Evolutionary conservation across 352 stramenopile genomes (phyloP).

Genomic region (Blastocystis sp.): DNA sequence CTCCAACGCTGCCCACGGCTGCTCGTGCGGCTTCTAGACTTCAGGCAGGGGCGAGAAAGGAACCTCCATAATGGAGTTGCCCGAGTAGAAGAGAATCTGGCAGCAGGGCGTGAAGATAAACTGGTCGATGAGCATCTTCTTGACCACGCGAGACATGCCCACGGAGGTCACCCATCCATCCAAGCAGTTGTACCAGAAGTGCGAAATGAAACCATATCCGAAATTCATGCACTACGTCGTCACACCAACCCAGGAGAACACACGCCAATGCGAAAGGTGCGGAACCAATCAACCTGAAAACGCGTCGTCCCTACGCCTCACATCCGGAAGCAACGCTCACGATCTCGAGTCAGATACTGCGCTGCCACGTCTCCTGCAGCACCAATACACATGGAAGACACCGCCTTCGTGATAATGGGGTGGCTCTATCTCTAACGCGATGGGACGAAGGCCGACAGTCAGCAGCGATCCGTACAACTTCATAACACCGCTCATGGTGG

Average conservation of each 20-base stretch:
- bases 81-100: conserved; percentile 66
- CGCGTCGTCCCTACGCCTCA: not conserved
- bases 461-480: conserved; percentile 34
- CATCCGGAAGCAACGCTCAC: not conserved
- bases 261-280: conserved; percentile 63
- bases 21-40: conserved; percentile 5
- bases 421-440: not conserved
- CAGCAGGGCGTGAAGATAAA: conserved; percentile 34
- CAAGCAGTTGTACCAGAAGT: conserved; percentile 67
- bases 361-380: conserved; percentile 59
- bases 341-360: conserved; percentile 47
- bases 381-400: conserved; percentile 52
- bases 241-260: not conserved
- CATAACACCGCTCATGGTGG: conserved; percentile 18
- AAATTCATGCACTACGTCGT: conserved; percentile 67
- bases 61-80: conserved; percentile 68
- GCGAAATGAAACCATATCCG: conserved; percentile 63
- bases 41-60: not conserved
- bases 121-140: conserved; percentile 65
- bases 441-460: not conserved
- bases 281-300: conserved; percentile 50
- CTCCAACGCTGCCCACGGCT: conserved; percentile 27
- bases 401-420: conserved; percentile 61
- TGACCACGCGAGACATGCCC: conserved; percentile 11
- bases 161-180: conserved; percentile 35